Evolutionary conservation across 176 grass and related monocot species (phyloP).

Genomic region (Zizania latifolia): DNA sequence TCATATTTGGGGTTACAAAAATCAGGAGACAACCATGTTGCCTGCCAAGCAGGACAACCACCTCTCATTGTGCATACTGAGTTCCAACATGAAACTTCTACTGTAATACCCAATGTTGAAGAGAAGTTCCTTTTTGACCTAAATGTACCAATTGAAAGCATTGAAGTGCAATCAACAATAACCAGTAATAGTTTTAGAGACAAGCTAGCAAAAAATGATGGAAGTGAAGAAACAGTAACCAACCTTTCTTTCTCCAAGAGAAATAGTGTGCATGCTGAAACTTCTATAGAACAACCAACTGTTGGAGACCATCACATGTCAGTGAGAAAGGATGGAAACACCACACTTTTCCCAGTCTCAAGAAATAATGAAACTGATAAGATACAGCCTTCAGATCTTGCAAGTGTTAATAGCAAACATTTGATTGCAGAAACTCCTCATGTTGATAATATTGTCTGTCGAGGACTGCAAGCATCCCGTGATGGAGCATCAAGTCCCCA

Average conservation of each 20-base stretch:
- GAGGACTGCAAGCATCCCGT: neutral
- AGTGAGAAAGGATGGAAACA: neutral
- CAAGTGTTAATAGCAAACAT: neutral
- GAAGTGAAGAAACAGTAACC: slow-evolving; percentile 44
- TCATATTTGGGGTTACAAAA: slow-evolving; percentile 23
- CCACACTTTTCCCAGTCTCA: neutral
- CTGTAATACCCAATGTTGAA: slow-evolving; percentile 24
- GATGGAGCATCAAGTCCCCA: neutral
- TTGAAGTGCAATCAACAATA: slow-evolving; percentile 31
- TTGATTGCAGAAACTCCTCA: slow-evolving; percentile 28
- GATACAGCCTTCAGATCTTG: neutral
- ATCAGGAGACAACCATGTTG: neutral
- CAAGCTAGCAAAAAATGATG: slow-evolving; percentile 11
- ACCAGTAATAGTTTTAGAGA: slow-evolving; percentile 6
- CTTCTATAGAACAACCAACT: slow-evolving; percentile 10
- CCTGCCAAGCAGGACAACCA: neutral
- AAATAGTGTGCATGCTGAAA: slow-evolving; percentile 1
- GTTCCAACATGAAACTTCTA: slow-evolving; percentile 17
- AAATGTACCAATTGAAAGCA: slow-evolving; percentile 45
- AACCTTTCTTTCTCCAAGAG: slow-evolving; percentile 22
- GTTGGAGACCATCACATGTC: neutral
- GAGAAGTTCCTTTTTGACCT: slow-evolving; percentile 41
- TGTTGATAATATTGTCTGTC: slow-evolving; percentile 3
- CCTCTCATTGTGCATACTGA: slow-evolving; percentile 12
- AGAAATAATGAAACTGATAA: neutral